Evolutionary conservation across 2,329 filamentous ascomycete genomes (phyloP), one percentile per base, ranked within the genome.

Genomic region (Apiospora aurea): DNA sequence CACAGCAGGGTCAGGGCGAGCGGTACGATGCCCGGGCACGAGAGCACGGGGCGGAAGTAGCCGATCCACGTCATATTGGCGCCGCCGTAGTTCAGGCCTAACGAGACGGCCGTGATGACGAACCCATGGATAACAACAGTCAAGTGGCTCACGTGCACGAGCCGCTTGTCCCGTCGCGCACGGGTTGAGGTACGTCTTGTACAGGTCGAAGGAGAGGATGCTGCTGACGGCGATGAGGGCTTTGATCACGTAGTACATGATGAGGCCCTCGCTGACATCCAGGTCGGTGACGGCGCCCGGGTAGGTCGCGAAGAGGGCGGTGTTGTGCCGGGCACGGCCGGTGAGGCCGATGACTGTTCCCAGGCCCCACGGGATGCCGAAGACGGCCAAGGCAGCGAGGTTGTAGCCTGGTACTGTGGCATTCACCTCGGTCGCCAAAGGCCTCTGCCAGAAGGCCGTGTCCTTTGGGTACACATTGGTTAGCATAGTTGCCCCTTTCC

Each of bases 361-460:
- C 0, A 84, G 74, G 2, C 82, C 82, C 84, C 84, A 87, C 0
- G 85, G 85, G 2, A 87, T 83, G 2, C 82, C 84, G 69, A 87
- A 83, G 43, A 85, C 83, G 16, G 82, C 83, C 5, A 86, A 64
- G 0, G 82, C 83, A 1, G 82, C 84, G 5, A 87, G 80, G 38
- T 84, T 83, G 72, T 87, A 87, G 0, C 82, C 85, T 0, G 84
- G 84, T 0, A 87, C 85, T 0, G 84, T 86, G 1, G 85, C 81
- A 16, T 82, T 79, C 0, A 86, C 83, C 71, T 86, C 84, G 0
- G 84, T 82, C 0, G 85, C 85, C 73, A 87, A 87, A 0, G 83
- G 84, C 77, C 88, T 87, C 71, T 87, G 85, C 85, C 85, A 88
- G 76, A 87, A 88, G 1, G 83, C 85, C 4, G 85, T 87, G 73